These are phyloP conservation scores for Macadamia integrifolia DNA, from an alignment of 164 flowering plant genomes.

Conservation along the genomic window DNA sequence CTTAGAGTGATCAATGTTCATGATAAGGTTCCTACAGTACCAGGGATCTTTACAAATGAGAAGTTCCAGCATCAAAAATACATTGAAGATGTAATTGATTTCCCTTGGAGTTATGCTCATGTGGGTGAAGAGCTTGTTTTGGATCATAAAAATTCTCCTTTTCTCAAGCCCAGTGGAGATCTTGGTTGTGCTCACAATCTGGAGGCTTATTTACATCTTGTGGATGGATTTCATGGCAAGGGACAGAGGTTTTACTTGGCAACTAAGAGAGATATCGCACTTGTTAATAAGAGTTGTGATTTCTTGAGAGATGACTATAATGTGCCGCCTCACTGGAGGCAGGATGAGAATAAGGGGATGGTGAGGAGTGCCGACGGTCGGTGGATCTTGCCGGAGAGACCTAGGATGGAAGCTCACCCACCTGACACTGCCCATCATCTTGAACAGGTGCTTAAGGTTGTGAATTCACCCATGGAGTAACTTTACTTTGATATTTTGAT, in stretches of 20 bases:
- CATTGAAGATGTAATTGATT: constrained; percentile 34
- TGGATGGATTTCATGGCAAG: constrained; percentile 66
- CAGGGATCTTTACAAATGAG: constrained; percentile 68
- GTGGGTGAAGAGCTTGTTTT: constrained; percentile 62
- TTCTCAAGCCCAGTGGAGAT: constrained; percentile 35
- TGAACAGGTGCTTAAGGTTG: constrained; percentile 35
- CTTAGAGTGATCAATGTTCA: constrained; percentile 63
- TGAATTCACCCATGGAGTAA: constrained; percentile 1
- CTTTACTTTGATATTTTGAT: not conserved
- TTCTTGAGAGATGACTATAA: constrained; percentile 45
- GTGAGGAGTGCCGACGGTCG: constrained; percentile 54
- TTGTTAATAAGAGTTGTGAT: constrained; percentile 62
- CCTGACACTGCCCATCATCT: constrained; percentile 62
- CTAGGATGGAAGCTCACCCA: constrained; percentile 53
- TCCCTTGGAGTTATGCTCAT: constrained; percentile 84
- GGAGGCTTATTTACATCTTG: constrained; percentile 55
- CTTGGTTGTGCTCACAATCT: constrained; percentile 47
- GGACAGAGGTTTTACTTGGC: constrained; percentile 30
- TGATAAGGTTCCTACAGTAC: constrained; percentile 69
- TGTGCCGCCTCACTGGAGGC: constrained; percentile 71
- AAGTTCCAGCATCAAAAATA: constrained; percentile 42
- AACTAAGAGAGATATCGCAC: constrained; percentile 51
- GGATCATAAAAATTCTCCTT: constrained; percentile 53
- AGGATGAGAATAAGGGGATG: constrained; percentile 81
- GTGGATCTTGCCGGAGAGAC: constrained; percentile 67